Percentiles rank a stretch among this genome's conserved stretches.
Conservation (phyloP, 2,329 filamentous ascomycete genomes). For the Coniella lustricola region DNA sequence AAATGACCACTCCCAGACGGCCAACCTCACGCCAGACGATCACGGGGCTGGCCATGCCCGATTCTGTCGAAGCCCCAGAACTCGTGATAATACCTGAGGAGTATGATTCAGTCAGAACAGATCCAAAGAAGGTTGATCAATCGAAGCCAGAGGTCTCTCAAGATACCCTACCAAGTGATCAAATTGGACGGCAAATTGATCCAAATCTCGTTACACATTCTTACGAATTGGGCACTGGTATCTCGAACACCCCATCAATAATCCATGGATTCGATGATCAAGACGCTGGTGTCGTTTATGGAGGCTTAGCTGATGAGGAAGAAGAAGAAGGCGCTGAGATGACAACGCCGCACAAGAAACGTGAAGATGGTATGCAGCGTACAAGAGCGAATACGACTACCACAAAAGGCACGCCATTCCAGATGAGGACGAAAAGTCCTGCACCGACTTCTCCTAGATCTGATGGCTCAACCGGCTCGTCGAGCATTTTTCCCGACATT, state of each 20-base stretch:
- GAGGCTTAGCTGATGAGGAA: neutral
- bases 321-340: neutral
- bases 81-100: neutral
- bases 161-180: constrained; percentile 35
- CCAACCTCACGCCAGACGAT: neutral
- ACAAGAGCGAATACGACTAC: neutral
- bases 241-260: neutral
- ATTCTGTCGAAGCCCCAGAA: neutral
- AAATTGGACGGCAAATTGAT: constrained; percentile 44
- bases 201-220: constrained; percentile 27
- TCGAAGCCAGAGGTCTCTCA: constrained; percentile 25
- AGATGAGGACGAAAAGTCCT: neutral
- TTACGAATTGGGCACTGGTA: constrained; percentile 25
- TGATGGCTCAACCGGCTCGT: constrained; percentile 6
- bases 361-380: neutral
- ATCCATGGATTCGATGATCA: constrained; percentile 7
- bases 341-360: constrained; percentile 1
- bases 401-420: neutral
- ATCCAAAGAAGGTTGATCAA: constrained; percentile 19
- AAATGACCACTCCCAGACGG: neutral
- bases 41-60: neutral
- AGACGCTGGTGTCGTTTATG: neutral
- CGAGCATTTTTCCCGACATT: constrained; percentile 11
- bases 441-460: neutral
- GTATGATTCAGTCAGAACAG: too few species aligned